These are phyloP conservation scores for Boletus vinaceobasis DNA, from an alignment of 768 basidiomycete genomes.

Conservation along the genomic window DNA sequence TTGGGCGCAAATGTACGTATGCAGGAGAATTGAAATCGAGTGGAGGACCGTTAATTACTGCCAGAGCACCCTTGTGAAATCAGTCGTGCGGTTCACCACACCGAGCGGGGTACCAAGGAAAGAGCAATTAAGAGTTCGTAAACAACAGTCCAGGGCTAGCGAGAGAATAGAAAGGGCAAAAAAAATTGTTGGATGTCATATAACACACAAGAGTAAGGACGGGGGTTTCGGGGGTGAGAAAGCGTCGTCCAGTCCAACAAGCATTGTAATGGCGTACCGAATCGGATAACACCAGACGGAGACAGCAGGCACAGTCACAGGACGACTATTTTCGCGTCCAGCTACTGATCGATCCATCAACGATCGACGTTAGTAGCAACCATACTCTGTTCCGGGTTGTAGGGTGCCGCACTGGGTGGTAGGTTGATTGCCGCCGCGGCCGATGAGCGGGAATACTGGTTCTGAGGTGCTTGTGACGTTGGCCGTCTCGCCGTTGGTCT, in stretches of 20 bases:
- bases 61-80: background rate
- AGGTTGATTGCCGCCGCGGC: conserved; percentile 42
- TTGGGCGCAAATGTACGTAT: no score
- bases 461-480: conserved; percentile 54
- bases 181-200: conserved; percentile 10
- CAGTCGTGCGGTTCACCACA: background rate
- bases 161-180: conserved; percentile 7
- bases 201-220: background rate
- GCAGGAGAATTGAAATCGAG: background rate
- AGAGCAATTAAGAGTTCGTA: background rate
- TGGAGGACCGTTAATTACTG: background rate
- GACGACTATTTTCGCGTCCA: background rate
- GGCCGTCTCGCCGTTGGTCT: conserved; percentile 55
- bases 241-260: conserved; percentile 9
- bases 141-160: conserved; percentile 6
- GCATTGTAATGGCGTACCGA: conserved; percentile 2
- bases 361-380: no score
- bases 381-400: conserved; percentile 32
- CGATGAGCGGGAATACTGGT: conserved; percentile 68
- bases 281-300: background rate
- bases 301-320: background rate
- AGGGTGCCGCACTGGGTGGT: conserved; percentile 78
- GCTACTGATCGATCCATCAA: no score
- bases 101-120: background rate
- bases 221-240: background rate